Conservation (phyloP, 176 grass and related monocot species). For the Saccharum spontaneum region DNA sequence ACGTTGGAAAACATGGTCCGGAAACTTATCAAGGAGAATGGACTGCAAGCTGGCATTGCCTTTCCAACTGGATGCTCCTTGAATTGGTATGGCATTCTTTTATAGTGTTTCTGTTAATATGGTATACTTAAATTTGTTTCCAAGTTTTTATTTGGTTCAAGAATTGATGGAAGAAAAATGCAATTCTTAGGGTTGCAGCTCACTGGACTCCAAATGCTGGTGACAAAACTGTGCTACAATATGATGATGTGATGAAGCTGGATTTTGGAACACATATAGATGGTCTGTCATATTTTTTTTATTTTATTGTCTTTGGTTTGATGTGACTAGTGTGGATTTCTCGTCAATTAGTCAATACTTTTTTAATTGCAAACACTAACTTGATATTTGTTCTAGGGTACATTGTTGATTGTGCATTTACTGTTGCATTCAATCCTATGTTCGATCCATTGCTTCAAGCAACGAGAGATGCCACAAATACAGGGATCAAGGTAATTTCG, state of each 20-base stretch:
- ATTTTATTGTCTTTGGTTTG: neutral
- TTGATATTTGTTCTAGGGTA: slow-evolving; percentile 53
- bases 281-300: slow-evolving; percentile 50
- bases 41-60: slow-evolving; percentile 62
- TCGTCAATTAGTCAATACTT: neutral
- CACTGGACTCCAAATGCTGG: slow-evolving; percentile 99
- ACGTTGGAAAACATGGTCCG: slow-evolving; percentile 53
- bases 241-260: slow-evolving; percentile 99
- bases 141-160: neutral
- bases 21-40: slow-evolving; percentile 67
- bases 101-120: neutral
- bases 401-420: slow-evolving; percentile 97
- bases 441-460: slow-evolving; percentile 93
- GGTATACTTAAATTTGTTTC: neutral
- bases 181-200: slow-evolving; percentile 80
- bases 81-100: slow-evolving; percentile 47
- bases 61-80: slow-evolving; percentile 65
- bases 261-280: slow-evolving; percentile 99
- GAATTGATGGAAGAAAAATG: slow-evolving; percentile 18
- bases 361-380: slow-evolving; percentile 7
- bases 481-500: slow-evolving; percentile 77
- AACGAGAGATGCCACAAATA: slow-evolving; percentile 93
- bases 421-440: slow-evolving; percentile 97
- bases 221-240: slow-evolving; percentile 92
- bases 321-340: slow-evolving; percentile 1